Evolutionary conservation across 2,329 filamentous ascomycete species (phyloP).

Genomic region (Raffaelea arxii): DNA sequence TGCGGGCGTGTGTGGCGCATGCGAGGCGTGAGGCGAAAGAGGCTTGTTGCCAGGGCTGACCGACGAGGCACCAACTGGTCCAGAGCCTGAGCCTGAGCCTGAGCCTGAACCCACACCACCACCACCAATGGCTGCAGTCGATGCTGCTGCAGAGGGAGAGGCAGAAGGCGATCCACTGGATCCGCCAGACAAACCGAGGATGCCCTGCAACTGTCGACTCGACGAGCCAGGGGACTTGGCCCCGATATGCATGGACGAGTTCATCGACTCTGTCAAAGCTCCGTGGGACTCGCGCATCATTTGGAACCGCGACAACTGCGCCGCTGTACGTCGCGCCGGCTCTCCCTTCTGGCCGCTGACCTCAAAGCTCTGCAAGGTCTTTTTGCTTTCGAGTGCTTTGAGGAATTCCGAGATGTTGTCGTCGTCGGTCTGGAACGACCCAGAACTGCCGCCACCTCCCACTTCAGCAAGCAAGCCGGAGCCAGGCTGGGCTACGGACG

Average conservation of each 20-base stretch:
- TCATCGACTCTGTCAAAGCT: constrained; percentile 84
- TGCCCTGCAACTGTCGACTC: constrained; percentile 48
- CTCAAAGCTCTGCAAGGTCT: constrained; percentile 75
- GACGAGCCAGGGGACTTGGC: constrained; percentile 73
- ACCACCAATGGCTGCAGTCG: too few species aligned
- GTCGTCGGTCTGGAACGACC: constrained; percentile 66
- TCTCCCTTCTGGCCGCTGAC: constrained; percentile 56
- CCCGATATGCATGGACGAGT: constrained; percentile 74
- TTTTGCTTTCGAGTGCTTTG: constrained; percentile 77
- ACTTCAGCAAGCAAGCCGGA: constrained; percentile 70
- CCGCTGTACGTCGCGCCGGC: constrained; percentile 64
- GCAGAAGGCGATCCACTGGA: neutral
- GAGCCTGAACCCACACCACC: neutral
- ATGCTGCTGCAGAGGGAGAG: neutral
- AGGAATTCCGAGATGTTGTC: constrained; percentile 92
- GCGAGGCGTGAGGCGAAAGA: constrained; percentile 79
- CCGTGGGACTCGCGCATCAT: constrained; percentile 84
- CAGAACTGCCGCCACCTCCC: constrained; percentile 47
- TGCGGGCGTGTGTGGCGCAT: constrained; percentile 89
- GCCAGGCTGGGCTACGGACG: constrained; percentile 60
- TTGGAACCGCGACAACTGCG: constrained; percentile 77
- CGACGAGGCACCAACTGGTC: constrained; percentile 60
- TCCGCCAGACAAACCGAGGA: constrained; percentile 53
- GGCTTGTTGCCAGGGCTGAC: constrained; percentile 80
- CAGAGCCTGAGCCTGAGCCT: neutral